phyloP scores from a whole-genome alignment of 345 rosid species.

The Balakata baccata region DNA sequence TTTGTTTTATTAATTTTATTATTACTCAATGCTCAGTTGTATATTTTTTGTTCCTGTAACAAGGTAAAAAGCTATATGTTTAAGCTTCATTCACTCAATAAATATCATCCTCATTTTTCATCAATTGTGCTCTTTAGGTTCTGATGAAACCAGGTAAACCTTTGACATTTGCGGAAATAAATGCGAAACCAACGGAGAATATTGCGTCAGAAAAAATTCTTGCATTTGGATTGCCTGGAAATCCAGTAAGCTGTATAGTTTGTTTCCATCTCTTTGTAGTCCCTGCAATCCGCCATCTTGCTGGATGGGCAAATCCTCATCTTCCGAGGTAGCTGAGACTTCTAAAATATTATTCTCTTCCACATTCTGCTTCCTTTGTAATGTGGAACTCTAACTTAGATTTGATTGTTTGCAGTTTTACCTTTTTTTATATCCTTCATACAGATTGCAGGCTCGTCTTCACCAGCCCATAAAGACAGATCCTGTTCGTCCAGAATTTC shows the following conservation, averaged over 20 bases:
- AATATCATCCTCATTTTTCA: conserved; percentile 3
- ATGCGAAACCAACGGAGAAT: conserved; percentile 36
- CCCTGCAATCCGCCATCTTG: conserved; percentile 68
- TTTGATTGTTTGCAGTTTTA: background rate
- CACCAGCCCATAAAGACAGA: conserved; percentile 65
- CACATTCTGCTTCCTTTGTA: conserved; percentile 1
- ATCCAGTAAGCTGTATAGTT: conserved; percentile 93
- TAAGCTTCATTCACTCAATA: conserved; percentile 11
- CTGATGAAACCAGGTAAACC: conserved; percentile 96
- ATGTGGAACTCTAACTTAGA: conserved; percentile 7
- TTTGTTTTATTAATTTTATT: background rate
- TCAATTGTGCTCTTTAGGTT: conserved; percentile 50
- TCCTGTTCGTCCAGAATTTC: conserved; percentile 60
- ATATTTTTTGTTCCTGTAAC: background rate
- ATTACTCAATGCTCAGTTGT: background rate
- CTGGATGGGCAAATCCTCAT: conserved; percentile 84
- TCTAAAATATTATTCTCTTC: conserved; percentile 9
- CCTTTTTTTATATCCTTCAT: conserved; percentile 14
- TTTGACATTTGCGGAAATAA: conserved; percentile 77
- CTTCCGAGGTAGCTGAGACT: conserved; percentile 58
- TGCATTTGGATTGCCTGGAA: conserved; percentile 96
- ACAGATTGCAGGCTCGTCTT: conserved; percentile 72
- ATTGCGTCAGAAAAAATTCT: conserved; percentile 46
- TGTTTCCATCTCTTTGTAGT: conserved; percentile 85
- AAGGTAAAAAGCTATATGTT: background rate